These are phyloP conservation scores for Steccherinum ochraceum DNA, from an alignment of 768 basidiomycete species.

Conservation along the genomic window DNA sequence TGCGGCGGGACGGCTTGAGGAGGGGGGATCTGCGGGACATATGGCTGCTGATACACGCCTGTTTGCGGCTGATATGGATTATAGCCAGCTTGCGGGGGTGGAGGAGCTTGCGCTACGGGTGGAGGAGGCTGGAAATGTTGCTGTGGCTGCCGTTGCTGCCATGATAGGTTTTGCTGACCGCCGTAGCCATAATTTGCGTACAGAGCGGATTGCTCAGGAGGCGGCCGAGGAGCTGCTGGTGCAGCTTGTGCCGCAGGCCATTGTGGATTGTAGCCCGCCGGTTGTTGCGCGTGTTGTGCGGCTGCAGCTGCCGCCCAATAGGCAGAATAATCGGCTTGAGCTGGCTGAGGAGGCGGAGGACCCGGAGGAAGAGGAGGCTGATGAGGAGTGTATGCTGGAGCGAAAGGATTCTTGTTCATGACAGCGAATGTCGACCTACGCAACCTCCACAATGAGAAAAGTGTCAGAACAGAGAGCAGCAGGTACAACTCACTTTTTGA, in stretches of 20 bases:
- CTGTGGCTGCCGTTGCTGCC: constrained; percentile 47
- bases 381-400: constrained; percentile 59
- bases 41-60: constrained; percentile 56
- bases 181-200: constrained; percentile 94
- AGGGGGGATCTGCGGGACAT: constrained; percentile 57
- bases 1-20: constrained; percentile 36
- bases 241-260: constrained; percentile 53
- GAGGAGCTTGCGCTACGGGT: constrained; percentile 45
- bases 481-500: not conserved
- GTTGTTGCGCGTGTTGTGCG: constrained; percentile 45
- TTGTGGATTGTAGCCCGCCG: constrained; percentile 55
- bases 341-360: constrained; percentile 63
- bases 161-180: constrained; percentile 41
- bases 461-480: not conserved
- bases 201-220: constrained; percentile 75
- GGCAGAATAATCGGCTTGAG: constrained; percentile 66
- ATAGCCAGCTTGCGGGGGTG: constrained; percentile 56
- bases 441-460: not conserved
- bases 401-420: constrained; percentile 87
- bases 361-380: constrained; percentile 80
- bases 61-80: constrained; percentile 67
- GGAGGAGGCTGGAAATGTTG: constrained; percentile 46
- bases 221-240: constrained; percentile 47
- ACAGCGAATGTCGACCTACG: not conserved
- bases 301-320: constrained; percentile 60